Evolutionary conservation across 371 early-diverging fungal genomes (phyloP).

Genomic region (Lichtheimia ramosa): DNA sequence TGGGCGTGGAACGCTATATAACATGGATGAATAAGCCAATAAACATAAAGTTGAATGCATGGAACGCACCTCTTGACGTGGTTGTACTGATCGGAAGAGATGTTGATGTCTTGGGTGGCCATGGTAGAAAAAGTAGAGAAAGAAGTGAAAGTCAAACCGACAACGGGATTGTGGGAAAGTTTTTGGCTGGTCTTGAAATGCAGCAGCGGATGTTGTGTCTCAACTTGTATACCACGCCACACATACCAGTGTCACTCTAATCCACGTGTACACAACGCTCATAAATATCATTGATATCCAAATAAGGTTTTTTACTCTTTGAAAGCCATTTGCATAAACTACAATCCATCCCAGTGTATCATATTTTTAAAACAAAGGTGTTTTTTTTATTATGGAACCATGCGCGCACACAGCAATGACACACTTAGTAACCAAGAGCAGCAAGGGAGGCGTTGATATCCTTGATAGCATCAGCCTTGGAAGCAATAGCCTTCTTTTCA

Average conservation of each 20-base stretch:
- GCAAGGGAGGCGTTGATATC: slow-evolving; percentile 38
- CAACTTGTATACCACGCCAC: too few relatives aligned
- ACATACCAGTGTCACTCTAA: too few relatives aligned
- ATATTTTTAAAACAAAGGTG: too few relatives aligned
- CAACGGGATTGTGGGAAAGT: background rate
- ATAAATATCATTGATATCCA: too few relatives aligned
- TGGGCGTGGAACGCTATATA: slow-evolving; percentile 59
- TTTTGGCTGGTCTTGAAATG: too few relatives aligned
- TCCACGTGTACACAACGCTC: too few relatives aligned
- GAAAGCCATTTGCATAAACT: too few relatives aligned
- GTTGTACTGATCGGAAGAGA: slow-evolving; percentile 9
- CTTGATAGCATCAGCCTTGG: slow-evolving; percentile 45
- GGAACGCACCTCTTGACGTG: slow-evolving; percentile 12
- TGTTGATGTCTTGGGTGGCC: background rate
- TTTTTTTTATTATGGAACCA: too few relatives aligned
- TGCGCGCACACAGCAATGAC: too few relatives aligned
- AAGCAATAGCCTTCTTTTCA: slow-evolving; percentile 41
- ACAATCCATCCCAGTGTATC: too few relatives aligned
- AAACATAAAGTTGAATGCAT: background rate
- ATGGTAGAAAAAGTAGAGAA: slow-evolving; percentile 1
- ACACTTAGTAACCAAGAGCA: slow-evolving; percentile 36
- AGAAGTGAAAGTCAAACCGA: background rate
- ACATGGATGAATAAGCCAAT: background rate
- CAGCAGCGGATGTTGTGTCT: too few relatives aligned
- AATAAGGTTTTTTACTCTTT: too few relatives aligned